Base-by-base conservation (phyloP, 2,329 filamentous ascomycete species). In the Cercospora zeae-maydis region DNA sequence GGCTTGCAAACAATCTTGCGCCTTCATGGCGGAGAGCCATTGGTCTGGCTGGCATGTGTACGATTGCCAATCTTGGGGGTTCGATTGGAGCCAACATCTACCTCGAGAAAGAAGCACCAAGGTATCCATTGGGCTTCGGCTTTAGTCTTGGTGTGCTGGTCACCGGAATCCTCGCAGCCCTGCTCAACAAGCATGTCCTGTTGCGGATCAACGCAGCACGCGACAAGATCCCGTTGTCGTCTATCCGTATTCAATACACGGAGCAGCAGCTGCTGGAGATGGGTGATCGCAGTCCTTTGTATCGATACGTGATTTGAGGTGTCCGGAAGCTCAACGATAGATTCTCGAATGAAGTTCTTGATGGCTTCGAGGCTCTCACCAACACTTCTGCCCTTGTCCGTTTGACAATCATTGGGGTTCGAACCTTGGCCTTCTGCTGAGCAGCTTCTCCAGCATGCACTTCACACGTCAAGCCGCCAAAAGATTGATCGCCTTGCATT, bases 1-100 rank as follows among this genome's bases (percentile, higher is more conserved):
- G 82, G 82, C 77, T 84, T 1, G 73, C 78, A 9, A 83, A 83
- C 73, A 84, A 84, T 59, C 72, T 84, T 2, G 78, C 79, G 0
- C 82, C 81, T 0, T 78, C 81, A 54, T 83, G 63, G 61, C 60
- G 63, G 0, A 49, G 59, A 49, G 61, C 65, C 33, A 62, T 67
- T 49, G 65, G 61, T 31, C 63, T 63, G 34, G 64, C 59, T 5
- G 60, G 53, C 53, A 62, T 65, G n/a, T 45, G 47, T 9, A 58
- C 59, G 11, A 47, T 66, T 7, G 66, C 63, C 19, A 70, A 69
- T 58, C 54, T 70, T 21, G 66, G 66, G n/a, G 66, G 66, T 34
- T 47, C 63, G 8, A 67, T 67, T 24, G 66, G 66, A 14, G 56
- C 59, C 19, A 67, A 67, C 37, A 64, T 67, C 53, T 67, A 66